Evolutionary conservation across 2,329 filamentous ascomycete genomes (phyloP).

Genomic region (Penicillium freii): DNA sequence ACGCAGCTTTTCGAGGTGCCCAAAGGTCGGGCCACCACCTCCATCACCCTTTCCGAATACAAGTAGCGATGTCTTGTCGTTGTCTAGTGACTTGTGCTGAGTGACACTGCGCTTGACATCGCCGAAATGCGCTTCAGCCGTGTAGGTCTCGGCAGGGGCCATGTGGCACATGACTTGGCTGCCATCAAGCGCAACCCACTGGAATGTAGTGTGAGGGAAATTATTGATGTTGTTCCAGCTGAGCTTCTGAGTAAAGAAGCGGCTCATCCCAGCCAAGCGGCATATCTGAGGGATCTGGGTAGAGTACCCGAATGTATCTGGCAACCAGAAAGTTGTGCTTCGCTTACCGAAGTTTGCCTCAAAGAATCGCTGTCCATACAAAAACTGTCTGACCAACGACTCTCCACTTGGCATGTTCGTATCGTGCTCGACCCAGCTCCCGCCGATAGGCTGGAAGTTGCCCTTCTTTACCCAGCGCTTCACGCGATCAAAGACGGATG

Average conservation of each 20-base stretch:
- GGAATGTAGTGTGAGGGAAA: conserved; percentile 98
- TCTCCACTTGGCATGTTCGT: conserved; percentile 97
- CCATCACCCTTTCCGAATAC: conserved; percentile 97
- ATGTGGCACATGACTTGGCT: conserved; percentile 98
- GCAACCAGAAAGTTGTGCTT: conserved; percentile 92
- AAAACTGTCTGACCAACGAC: conserved; percentile 86
- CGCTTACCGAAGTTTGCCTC: conserved; percentile 87
- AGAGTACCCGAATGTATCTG: conserved; percentile 97
- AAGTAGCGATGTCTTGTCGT: conserved; percentile 84
- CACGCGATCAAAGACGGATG: conserved; percentile 82
- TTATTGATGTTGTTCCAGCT: conserved; percentile 99
- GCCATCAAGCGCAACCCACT: conserved; percentile 94
- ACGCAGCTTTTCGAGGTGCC: conserved; percentile 91
- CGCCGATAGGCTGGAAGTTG: conserved; percentile 90
- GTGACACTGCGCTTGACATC: conserved; percentile 86
- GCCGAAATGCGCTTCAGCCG: conserved; percentile 88
- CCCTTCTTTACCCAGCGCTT: conserved; percentile 88
- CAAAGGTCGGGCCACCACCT: conserved; percentile 89
- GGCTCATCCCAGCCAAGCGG: conserved; percentile 88
- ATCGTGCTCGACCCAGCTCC: conserved; percentile 98
- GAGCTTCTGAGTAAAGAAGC: conserved; percentile 96
- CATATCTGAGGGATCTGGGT: conserved; percentile 92
- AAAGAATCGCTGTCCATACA: conserved; percentile 94
- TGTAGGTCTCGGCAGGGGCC: conserved; percentile 94
- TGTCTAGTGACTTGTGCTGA: conserved; percentile 93